phyloP scores from a whole-genome alignment of 305 asterid genomes.

The Petunia hybrid region DNA sequence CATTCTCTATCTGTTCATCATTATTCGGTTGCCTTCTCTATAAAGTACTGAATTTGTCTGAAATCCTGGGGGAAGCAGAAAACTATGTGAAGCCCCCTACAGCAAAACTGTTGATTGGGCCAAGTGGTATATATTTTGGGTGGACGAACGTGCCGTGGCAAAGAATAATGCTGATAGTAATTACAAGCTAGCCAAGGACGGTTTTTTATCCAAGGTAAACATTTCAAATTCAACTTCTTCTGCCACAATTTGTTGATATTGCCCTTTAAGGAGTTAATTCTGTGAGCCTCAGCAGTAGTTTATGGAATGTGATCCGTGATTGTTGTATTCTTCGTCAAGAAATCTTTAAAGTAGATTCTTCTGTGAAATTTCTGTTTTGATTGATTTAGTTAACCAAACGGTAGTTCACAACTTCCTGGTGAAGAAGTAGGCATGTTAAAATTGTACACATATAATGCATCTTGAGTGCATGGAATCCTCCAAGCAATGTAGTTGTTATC shows the following conservation, averaged over 20 bases:
- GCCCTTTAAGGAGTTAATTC: neutral
- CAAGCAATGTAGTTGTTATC: neutral
- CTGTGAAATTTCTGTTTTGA: neutral
- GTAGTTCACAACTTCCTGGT: neutral
- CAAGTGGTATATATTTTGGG: slow-evolving; percentile 86
- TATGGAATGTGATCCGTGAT: slow-evolving; percentile 1
- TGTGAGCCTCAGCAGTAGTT: neutral
- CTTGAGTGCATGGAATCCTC: neutral
- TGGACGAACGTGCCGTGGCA: slow-evolving; percentile 89
- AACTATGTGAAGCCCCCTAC: slow-evolving; percentile 64
- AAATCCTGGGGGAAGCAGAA: slow-evolving; percentile 50
- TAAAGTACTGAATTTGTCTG: slow-evolving; percentile 14
- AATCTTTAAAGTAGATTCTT: neutral
- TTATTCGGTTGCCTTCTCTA: slow-evolving; percentile 5
- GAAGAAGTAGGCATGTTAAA: neutral
- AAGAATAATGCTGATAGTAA: slow-evolving; percentile 65
- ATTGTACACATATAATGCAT: neutral
- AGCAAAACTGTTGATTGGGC: slow-evolving; percentile 72
- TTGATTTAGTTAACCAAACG: neutral
- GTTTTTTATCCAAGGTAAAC: slow-evolving; percentile 74
- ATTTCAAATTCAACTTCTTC: slow-evolving; percentile 22
- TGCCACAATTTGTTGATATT: neutral
- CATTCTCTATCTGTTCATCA: slow-evolving; percentile 6
- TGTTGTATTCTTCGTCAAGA: neutral
- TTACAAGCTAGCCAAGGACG: slow-evolving; percentile 66